Evolutionary conservation across 805 yeast species (phyloP), one percentile per base, ranked within the genome.

Genomic region (Pichia eremophila): DNA sequence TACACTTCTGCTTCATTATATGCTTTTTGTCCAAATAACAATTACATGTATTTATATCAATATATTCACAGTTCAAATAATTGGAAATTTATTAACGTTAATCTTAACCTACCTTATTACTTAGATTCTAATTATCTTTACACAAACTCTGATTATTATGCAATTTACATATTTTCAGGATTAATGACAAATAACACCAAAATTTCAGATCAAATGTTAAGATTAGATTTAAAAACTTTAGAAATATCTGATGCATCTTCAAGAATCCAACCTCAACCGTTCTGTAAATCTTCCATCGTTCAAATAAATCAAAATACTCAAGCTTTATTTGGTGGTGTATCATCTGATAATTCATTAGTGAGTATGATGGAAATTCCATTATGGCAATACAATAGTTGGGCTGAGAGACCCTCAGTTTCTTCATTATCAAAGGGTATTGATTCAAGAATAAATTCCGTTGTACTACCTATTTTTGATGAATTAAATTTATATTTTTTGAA

Each of bases 321-420:
- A 51, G 61, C 81, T 35, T 60, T 85, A 3, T 66, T 85, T 39
- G 95, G 93, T 0, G 95, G 95, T 3, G 69, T 69, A 46, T 74
- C 85, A 3, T 55, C 60, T 7, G 56, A 65, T 3, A 88, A 88
- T 0, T 29, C 45, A 3, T 84, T 90, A 88, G 75, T 84, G 35
- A 75, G 77, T 51, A 76, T 85, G 81, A 73, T 73, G 54, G 93
- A 85, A 62, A 65, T 83, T 18, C 91, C 93, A 0, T 62, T 82
- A 2, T 84, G 89, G 85, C 80, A 79, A 54, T 78, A 77, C 51
- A 68, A 70, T 43, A 66, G 85, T 9, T 86, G 95, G 95, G 73
- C 85, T 4, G 84, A 78, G 59, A 65, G 66, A 48, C 54, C 69
- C 0, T 65, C 68, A 1, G 54, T 63, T 38, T 55, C 62, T 51